Conservation (phyloP, 2,329 filamentous ascomycete genomes). For the Dactylellina haptotyla region DNA sequence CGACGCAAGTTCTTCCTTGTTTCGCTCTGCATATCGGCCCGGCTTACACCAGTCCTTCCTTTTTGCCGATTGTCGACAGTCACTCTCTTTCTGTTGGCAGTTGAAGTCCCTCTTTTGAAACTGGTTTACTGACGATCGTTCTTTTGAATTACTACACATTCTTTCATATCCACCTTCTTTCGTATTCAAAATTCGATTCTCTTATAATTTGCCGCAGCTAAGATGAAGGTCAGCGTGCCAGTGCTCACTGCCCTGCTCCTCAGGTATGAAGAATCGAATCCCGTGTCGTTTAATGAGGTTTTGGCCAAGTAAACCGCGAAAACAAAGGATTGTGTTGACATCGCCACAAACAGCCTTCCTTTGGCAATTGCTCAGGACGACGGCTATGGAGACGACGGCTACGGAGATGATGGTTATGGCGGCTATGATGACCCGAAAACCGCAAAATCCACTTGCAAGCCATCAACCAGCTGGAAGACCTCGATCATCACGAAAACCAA, state of each 20-base stretch:
- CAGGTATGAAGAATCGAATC: not conserved
- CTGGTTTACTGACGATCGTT: not conserved
- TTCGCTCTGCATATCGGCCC: not conserved
- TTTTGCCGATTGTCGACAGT: not conserved
- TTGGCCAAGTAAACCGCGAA: not conserved
- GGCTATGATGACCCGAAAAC: not conserved
- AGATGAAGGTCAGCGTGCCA: constrained; percentile 10
- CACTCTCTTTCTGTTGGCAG: not conserved
- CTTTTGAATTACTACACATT: not conserved
- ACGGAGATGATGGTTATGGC: not conserved
- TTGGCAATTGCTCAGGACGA: not conserved
- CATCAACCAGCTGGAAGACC: not conserved
- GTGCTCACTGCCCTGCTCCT: not conserved
- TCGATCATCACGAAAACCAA: constrained; percentile 5
- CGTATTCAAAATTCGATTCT: not conserved
- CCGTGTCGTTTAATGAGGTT: not conserved
- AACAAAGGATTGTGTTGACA: not conserved
- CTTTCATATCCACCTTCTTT: not conserved
- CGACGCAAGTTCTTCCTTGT: not conserved
- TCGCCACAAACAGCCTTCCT: not conserved
- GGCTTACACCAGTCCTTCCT: not conserved
- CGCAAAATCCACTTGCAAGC: not conserved
- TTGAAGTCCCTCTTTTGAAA: not conserved
- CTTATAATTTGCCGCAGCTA: too few species aligned
- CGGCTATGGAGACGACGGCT: not conserved